Conservation (phyloP, 1,284 basidiomycete species). For the Microbotryum saponariae region DNA sequence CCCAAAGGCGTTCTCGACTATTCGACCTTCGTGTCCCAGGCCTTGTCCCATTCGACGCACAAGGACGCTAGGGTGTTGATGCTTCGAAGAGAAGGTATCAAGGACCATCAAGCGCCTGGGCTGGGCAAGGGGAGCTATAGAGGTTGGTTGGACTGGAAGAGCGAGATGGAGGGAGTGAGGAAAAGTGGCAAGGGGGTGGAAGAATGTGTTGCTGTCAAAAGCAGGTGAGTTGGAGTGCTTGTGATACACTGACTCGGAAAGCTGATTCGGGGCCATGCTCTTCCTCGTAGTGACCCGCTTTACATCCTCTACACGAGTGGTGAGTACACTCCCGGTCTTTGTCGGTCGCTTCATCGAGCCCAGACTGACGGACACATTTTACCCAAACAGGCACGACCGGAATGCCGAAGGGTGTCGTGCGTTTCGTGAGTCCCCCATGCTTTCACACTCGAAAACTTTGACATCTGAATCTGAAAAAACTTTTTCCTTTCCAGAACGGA, state of each 20-base stretch:
- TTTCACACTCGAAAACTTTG: neutral
- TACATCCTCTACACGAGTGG: slow-evolving; percentile 36
- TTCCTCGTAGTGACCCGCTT: slow-evolving; percentile 22
- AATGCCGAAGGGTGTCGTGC: slow-evolving; percentile 36
- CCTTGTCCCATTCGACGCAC: slow-evolving; percentile 31
- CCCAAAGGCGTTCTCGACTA: slow-evolving; percentile 37
- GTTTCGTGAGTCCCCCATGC: neutral
- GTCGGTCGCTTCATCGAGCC: neutral
- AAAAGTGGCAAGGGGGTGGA: slow-evolving; percentile 31
- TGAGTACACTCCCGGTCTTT: neutral
- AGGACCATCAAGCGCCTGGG: slow-evolving; percentile 29
- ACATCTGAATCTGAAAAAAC: too few species aligned
- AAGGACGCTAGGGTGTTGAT: slow-evolving; percentile 33
- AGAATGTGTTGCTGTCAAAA: slow-evolving; percentile 26
- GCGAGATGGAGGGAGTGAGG: slow-evolving; percentile 24
- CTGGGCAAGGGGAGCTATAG: slow-evolving; percentile 15
- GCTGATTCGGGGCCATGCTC: too few species aligned
- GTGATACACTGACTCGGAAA: too few species aligned
- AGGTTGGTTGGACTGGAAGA: slow-evolving; percentile 36
- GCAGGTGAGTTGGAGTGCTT: too few species aligned
- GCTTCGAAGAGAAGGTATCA: slow-evolving; percentile 34
- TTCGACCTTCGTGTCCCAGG: slow-evolving; percentile 37
- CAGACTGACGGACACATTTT: slow-evolving; percentile 8
- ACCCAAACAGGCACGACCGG: slow-evolving; percentile 33
- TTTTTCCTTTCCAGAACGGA: slow-evolving; percentile 25